Base-by-base conservation (phyloP, 2,329 filamentous ascomycete species). In the Sarocladiaceae sp. region DNA sequence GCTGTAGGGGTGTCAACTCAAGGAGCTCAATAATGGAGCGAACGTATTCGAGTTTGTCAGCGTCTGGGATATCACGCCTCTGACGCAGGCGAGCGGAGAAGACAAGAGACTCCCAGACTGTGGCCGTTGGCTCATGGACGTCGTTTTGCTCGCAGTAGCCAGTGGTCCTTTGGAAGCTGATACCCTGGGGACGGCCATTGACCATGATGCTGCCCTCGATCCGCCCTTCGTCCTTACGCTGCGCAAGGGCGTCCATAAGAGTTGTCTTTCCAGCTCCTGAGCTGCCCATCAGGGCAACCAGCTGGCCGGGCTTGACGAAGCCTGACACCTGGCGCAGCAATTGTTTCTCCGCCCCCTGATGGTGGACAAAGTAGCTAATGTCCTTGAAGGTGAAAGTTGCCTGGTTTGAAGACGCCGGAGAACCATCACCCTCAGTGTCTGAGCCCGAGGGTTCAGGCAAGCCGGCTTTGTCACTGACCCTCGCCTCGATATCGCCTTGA, bases 231-330 rank as follows among this genome's bases (percentile, higher is more conserved):
- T 65, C 75, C 51, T 83, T 80, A 9, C 82, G 72, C 52, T 85
- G 80, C 2, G 80, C 77, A 2, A 86, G 64, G 1, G 80, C 83
- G 59, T 86, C 83, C 12, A 86, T 67, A 2, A 86, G 59, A 1
- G 88, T 91, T 0, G 86, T 90, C 65, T 93, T 93, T 4, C 37
- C 37, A 16, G 24, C 21, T 7, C 37, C 37, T 23, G 23, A 27
- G 70, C 19, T 73, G 61, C 63, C 80, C 71, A 93, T 86, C 3
- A 93, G 66, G 1, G 87, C 87, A 40, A 87, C 80, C 72, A 93
- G 81, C n/a, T 82, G 65, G 11, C 87, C 87, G 2, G 87, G 87
- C 55, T 88, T 87, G 2, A 81, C 85, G 51, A 84, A 91, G 2
- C 87, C 87, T 47, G 73, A 82, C 40, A 91, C 77, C 3, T 74